Percentiles rank a stretch among this genome's conserved stretches.
These are phyloP conservation scores for Globisporangium solare DNA, from an alignment of 352 stramenopile species.

Conservation along the genomic window DNA sequence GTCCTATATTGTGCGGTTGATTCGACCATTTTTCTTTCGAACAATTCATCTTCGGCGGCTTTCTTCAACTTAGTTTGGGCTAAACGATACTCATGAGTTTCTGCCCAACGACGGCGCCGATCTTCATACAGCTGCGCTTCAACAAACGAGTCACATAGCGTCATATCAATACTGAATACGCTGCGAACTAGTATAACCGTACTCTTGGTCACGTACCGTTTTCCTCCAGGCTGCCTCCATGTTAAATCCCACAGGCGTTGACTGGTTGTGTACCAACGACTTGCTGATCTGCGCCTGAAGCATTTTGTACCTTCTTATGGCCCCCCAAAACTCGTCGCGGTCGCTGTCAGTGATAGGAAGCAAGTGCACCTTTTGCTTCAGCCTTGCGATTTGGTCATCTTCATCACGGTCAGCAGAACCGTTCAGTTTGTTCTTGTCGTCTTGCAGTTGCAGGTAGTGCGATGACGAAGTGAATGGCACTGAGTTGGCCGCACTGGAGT, in stretches of 20 bases:
- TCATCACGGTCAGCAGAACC: slow-evolving; percentile 2
- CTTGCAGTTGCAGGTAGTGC: neutral
- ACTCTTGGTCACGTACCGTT: slow-evolving; percentile 21
- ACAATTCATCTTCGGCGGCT: slow-evolving; percentile 37
- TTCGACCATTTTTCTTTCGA: slow-evolving; percentile 38
- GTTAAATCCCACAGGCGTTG: slow-evolving; percentile 51
- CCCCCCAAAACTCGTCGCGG: slow-evolving; percentile 32
- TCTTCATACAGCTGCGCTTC: slow-evolving; percentile 36
- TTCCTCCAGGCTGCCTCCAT: slow-evolving; percentile 50
- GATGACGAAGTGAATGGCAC: neutral
- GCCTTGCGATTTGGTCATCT: slow-evolving; percentile 36
- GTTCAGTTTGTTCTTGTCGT: neutral
- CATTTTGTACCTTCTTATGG: slow-evolving; percentile 37
- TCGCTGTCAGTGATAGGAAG: slow-evolving; percentile 45
- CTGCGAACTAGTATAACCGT: neutral
- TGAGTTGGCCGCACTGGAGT: neutral
- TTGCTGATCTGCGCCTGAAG: slow-evolving; percentile 31
- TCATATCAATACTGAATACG: neutral
- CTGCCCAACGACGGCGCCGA: slow-evolving; percentile 33
- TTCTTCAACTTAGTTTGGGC: slow-evolving; percentile 30
- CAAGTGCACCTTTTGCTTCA: slow-evolving; percentile 36
- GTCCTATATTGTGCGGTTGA: slow-evolving; percentile 42
- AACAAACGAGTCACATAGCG: slow-evolving; percentile 1
- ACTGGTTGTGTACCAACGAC: slow-evolving; percentile 24
- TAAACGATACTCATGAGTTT: slow-evolving; percentile 30